A percentile compares a stretch with the other conserved stretches of the same genome.
Evolutionary conservation across 331 rosid genomes (phyloP).

Genomic region (Quercus phellos): DNA sequence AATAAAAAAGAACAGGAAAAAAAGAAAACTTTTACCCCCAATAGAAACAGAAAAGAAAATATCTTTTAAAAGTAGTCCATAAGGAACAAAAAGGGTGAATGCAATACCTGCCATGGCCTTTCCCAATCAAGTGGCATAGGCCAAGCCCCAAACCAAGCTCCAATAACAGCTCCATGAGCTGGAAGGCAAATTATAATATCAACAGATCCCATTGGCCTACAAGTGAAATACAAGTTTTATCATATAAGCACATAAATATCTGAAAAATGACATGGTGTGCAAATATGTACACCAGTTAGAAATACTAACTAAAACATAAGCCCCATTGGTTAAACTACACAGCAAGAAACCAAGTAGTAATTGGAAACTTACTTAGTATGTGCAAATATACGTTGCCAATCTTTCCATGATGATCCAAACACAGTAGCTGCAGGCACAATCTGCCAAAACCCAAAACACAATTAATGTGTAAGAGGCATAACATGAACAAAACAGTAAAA

Average conservation of each 20-base stretch:
- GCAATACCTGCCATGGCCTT: slow-evolving; percentile 83
- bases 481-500: not conserved
- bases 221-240: slow-evolving; percentile 3
- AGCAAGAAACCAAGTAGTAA: not conserved
- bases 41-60: no score
- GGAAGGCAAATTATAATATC: slow-evolving; percentile 72
- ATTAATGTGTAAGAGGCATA: not conserved
- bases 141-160: slow-evolving; percentile 98
- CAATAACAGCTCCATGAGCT: slow-evolving; percentile 82
- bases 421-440: slow-evolving; percentile 82
- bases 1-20: no score
- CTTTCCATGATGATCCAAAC: slow-evolving; percentile 71
- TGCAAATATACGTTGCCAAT: slow-evolving; percentile 80
- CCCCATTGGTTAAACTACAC: slow-evolving; percentile 5
- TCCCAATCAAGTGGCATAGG: slow-evolving; percentile 99
- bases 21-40: no score
- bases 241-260: not conserved
- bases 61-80: not conserved
- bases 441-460: slow-evolving; percentile 32
- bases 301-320: not conserved
- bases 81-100: not conserved
- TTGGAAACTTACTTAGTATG: slow-evolving; percentile 48
- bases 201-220: slow-evolving; percentile 56
- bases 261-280: slow-evolving; percentile 6
- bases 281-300: not conserved